Evolutionary conservation across 306 rosid species (phyloP), one percentile per base, ranked within the genome.

Genomic region (Trifolium pratense): DNA sequence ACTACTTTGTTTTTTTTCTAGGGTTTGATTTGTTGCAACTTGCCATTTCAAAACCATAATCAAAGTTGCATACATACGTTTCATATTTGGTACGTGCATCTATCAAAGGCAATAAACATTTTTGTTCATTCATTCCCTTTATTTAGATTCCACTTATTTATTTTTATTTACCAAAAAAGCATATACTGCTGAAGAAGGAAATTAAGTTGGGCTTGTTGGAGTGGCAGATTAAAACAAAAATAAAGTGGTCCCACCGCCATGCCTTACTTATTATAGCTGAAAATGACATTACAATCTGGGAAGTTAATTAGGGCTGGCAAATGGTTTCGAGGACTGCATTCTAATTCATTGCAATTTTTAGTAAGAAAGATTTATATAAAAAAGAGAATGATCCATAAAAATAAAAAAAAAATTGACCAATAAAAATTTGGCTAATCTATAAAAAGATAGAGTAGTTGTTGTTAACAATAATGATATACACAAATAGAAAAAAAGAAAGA

Each of bases 191-290:
- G 57, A 15, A 56, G 3, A 31, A 59, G 67, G 63, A 65, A 16
- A 37, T 17, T 17, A 51, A 51, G 81, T 63, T 66, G 71, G 84
- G 80, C 66, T 52, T 23, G 53, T 74, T 77, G 77, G 34, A 66
- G 77, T 68, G 81, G 70, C 76, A 60, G 83, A 79, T 72, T 75
- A n/a, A 75, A 32, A 79, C 65, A 43, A 51, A 34, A 8, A 31
- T 18, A 34, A 60, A 49, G 78, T 83, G 96, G 89, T 81, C 92
- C 96, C 82, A 84, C 46, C 46, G 76, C 90, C 84, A 81, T 88
- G 85, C 86, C 79, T 81, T 81, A 82, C 86, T 87, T 82, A 86
- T 64, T 62, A 65, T 43, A 70, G 82, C 76, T 78, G 94, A 91
- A 81, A 91, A 83, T 84, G 94, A 89, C 97, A 68, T 43, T 17